Percentiles rank a stretch among this genome's conserved stretches.
Evolutionary conservation across 352 stramenopile species (phyloP).

Genomic region (Globisporangium parvum): DNA sequence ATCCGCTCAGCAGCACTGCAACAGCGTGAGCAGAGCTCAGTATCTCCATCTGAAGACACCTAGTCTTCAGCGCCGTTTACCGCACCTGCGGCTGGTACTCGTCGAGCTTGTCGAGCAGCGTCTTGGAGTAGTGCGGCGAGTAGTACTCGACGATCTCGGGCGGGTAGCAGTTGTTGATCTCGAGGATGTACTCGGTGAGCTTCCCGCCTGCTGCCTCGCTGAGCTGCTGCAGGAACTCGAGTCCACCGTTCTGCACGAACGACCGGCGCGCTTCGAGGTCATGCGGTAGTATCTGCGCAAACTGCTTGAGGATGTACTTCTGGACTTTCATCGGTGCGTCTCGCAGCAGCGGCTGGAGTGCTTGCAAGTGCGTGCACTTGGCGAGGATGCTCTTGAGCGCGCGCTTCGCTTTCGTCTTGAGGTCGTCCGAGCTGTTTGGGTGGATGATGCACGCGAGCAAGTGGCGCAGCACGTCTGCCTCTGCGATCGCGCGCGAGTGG

Average conservation of each 20-base stretch:
- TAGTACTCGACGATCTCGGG: constrained; percentile 96
- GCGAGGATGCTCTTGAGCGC: constrained; percentile 91
- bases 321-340: constrained; percentile 92
- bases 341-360: constrained; percentile 89
- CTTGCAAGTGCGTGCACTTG: constrained; percentile 93
- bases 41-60: neutral
- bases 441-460: constrained; percentile 93
- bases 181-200: constrained; percentile 92
- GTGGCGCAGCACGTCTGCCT: constrained; percentile 91
- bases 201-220: constrained; percentile 91
- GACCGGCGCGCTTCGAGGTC: constrained; percentile 89
- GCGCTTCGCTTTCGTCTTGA: constrained; percentile 93
- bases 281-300: constrained; percentile 92
- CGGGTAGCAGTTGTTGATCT: constrained; percentile 96
- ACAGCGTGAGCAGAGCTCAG: too few relatives aligned
- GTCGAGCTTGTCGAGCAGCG: constrained; percentile 94
- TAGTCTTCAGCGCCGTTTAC: constrained; percentile 18
- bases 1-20: neutral
- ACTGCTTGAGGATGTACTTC: constrained; percentile 96
- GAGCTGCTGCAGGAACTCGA: constrained; percentile 92
- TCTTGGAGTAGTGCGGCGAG: constrained; percentile 94
- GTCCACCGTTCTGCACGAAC: constrained; percentile 91
- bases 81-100: constrained; percentile 90
- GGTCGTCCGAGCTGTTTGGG: constrained; percentile 88
- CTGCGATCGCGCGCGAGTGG: constrained; percentile 88